Base-by-base conservation (phyloP, 2,329 filamentous ascomycete species). In the Colletotrichum godetiae region DNA sequence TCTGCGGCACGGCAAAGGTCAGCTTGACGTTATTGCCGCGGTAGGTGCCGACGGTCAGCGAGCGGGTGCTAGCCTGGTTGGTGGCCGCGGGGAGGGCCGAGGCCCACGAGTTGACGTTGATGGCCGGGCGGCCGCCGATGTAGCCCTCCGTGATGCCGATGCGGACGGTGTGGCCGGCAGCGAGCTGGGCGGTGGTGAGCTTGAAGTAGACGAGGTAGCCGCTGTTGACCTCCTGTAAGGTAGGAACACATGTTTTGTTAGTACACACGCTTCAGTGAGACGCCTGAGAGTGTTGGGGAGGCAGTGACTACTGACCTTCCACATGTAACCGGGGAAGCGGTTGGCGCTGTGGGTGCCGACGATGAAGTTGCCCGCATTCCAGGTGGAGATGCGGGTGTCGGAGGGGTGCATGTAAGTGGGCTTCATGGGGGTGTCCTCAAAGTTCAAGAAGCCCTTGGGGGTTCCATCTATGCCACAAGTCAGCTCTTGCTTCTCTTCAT, bases 361-460 rank as follows among this genome's bases (percentile, higher is more conserved):
- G 59, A 82, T 82, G 74, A 78, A 82, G 76, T 81, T 82, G 60
- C 75, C 76, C 10, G 78, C 73, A 57, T 79, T 78, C 80, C 80
- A 82, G 15, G 74, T 74, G 15, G 78, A 68, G 42, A 82, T 78
- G 1, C 79, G 79, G 62, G 75, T 76, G 72, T 81, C 79, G 1
- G 79, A 83, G 3, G 82, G 82, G 65, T 84, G 83, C 82, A 84
- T 84, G 68, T 83, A 84, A 0, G 82, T 84, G 6, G 81, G 83
- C 74, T 84, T 82, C 79, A 83, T 83, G 7, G 82, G 80, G 8
- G 79, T 80, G 58, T 82, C 80, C 57, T 77, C 81, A 61, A 83
- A 78, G 75, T 83, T 81, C 66, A 81, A 68, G 72, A 83, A 82
- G 10, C 81, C 81, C 15, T 75, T 75, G 1, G 81, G 80, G 2